Conservation (phyloP, 1,284 basidiomycete species). For the Cryptococcus hybrid region DNA sequence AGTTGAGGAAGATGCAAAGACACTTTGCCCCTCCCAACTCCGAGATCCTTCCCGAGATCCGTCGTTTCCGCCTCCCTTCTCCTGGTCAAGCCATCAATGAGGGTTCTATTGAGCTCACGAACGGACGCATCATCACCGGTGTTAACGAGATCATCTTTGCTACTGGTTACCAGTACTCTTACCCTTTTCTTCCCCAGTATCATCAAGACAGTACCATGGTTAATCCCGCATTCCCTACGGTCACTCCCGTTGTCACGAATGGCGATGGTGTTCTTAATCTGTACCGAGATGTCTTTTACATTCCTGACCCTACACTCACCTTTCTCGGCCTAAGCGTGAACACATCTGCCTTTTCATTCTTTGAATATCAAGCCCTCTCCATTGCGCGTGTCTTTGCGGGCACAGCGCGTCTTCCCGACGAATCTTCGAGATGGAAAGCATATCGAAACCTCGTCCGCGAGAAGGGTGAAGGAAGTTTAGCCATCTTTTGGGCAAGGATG, state of each 20-base stretch:
- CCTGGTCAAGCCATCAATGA: constrained; percentile 27
- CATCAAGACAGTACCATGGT: constrained; percentile 42
- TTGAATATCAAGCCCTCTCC: constrained; percentile 35
- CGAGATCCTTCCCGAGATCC: constrained; percentile 45
- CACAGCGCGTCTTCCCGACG: constrained; percentile 26
- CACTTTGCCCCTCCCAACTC: constrained; percentile 38
- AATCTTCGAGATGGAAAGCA: constrained; percentile 7
- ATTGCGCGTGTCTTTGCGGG: constrained; percentile 28
- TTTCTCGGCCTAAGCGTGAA: constrained; percentile 44
- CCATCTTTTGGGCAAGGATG: constrained; percentile 32
- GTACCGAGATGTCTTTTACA: constrained; percentile 55
- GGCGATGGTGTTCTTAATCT: constrained; percentile 55
- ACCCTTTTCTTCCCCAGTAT: constrained; percentile 55
- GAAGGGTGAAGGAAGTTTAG: constrained; percentile 25
- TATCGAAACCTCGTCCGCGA: constrained; percentile 14
- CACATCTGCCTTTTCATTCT: constrained; percentile 35
- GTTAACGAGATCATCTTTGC: constrained; percentile 53
- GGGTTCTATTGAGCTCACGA: constrained; percentile 49
- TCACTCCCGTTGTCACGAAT: constrained; percentile 50
- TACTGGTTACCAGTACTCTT: constrained; percentile 56
- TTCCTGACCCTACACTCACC: constrained; percentile 56
- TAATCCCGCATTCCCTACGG: constrained; percentile 19
- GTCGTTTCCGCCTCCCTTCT: constrained; percentile 31
- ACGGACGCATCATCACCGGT: constrained; percentile 51
- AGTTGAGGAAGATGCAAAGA: constrained; percentile 34